Base-by-base conservation (phyloP, 2,329 filamentous ascomycete genomes). In the Cladosporium sp. region DNA sequence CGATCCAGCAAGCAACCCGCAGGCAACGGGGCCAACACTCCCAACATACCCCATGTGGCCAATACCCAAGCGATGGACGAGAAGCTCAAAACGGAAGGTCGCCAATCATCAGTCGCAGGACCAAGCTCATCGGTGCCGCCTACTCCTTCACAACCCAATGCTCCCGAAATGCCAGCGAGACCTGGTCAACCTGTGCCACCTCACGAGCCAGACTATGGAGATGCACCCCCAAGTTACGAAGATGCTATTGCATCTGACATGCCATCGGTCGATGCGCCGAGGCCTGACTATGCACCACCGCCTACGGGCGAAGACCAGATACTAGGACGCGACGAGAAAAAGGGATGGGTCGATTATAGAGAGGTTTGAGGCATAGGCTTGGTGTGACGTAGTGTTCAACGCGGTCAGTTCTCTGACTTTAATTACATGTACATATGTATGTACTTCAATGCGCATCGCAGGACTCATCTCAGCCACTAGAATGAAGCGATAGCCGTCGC, bases 151-250 rank as follows among this genome's bases (percentile, higher is more conserved):
- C 22, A 40, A 16, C 35, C 38, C 4, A 25, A 13, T 9, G 45
- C 45, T 5, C 45, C 45, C 22, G 22, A 40, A 6, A 43, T 50
- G 5, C 48, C 48, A 13, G 32, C 48, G 16, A 43, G 48, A 33
- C 48, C 48, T 13, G 48, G 48, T 4, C 48, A 43, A 19, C 39
- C 39, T 4, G 48, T 43, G 8, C 25, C 35, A 15, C 25, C 25
- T n/a, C 48, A 50, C n/a, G 7, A 41, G 25, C 32, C 18, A 30
- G 48, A 39, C 15, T 74, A 79, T 56, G 84, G 88, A 27, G 89
- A 93, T 50, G 88, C 89, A n/a, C 91, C 92, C 15, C 91, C 91
- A 7, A 95, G 88, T 62, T 97, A 97, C 63, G 90, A 95, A 69
- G 91, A 96, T 68, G 90, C 89, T 11, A 84, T 96, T 70, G 90